Base-by-base conservation (phyloP, 768 basidiomycete species). In the Collybia sp. region DNA sequence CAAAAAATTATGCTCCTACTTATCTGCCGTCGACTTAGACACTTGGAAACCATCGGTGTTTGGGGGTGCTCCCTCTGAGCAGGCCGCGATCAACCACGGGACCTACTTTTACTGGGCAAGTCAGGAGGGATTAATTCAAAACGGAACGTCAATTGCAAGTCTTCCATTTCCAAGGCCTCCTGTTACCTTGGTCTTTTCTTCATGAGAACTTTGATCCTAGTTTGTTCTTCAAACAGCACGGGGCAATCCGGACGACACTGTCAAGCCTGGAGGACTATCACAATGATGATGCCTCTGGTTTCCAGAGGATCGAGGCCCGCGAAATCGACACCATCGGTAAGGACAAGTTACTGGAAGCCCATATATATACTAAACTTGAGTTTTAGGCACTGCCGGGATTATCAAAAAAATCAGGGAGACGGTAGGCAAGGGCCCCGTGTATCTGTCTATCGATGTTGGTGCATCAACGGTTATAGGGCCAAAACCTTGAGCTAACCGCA, bases 41-140 rank as follows among this genome's bases (percentile, higher is more conserved):
- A 87, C 84, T 10, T 87, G 85, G 85, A 85, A 83, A 56, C 83
- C 85, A 3, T 69, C 76, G 30, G 80, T 85, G 9, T 87, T 87
- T 56, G 86, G 86, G 17, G 84, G 83, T 9, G 80, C 85, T 2
- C 85, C 83, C 3, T 83, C 83, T 19, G 71, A 74, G 1, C 82
- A 83, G 47, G 85, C 84, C 0, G 80, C 82, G 16, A 82, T 93
- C 52, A 92, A 88, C 49, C 91, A 93, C 49, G 91, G 90, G 11
- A 90, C 88, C 2, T 93, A 92, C 69, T 93, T 93, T 64, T 93
- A 89, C 66, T 87, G 87, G 77, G 92, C 92, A 0, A 82, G 81
- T 49, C 77, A 85, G 54, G 88, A 91, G 56, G 90, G 91, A 2
- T 69, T 91, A 37, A 83, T 94, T 51, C 73, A 72, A 55, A 85